These are phyloP conservation scores for Zalaria sp. DNA, from an alignment of 2,329 filamentous ascomycete genomes.

Conservation along the genomic window DNA sequence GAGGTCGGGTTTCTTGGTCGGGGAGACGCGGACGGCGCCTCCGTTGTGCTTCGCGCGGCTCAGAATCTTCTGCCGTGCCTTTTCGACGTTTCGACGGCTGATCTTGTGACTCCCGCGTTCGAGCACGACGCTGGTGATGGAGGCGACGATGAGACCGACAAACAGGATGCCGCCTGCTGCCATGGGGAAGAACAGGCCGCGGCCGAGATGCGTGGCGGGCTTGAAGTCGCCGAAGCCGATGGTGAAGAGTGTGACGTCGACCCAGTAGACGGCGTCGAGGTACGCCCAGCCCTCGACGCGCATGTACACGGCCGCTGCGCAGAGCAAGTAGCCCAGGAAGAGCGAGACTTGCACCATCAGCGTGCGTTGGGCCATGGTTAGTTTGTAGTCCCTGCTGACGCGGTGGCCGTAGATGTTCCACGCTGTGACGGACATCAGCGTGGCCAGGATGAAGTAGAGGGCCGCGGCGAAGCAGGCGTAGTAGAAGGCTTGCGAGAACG, in stretches of 20 bases:
- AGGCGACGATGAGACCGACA: constrained; percentile 63
- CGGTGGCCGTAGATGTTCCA: constrained; percentile 35
- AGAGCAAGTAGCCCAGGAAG: constrained; percentile 60
- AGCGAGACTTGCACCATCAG: constrained; percentile 75
- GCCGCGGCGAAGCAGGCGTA: constrained; percentile 39
- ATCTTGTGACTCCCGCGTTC: constrained; percentile 49
- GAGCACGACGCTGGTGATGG: constrained; percentile 50
- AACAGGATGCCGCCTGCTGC: constrained; percentile 67
- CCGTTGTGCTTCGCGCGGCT: constrained; percentile 32
- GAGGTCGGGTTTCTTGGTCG: constrained; percentile 1
- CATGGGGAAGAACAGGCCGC: constrained; percentile 62
- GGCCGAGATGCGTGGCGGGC: constrained; percentile 37
- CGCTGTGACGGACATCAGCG: constrained; percentile 34
- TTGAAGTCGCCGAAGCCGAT: constrained; percentile 44
- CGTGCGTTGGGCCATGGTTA: constrained; percentile 65
- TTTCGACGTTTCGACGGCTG: constrained; percentile 40
- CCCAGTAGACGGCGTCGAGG: constrained; percentile 38
- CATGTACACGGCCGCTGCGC: constrained; percentile 61
- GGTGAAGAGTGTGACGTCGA: constrained; percentile 48
- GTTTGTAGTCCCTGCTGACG: constrained; percentile 44
- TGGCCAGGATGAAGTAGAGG: constrained; percentile 37
- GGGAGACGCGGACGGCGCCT: neutral
- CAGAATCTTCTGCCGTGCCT: constrained; percentile 35
- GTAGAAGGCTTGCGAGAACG: constrained; percentile 39
- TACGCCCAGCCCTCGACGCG: constrained; percentile 41